Conservation (phyloP, 1,284 basidiomycete species). For the Porphyrellus sp. region DNA sequence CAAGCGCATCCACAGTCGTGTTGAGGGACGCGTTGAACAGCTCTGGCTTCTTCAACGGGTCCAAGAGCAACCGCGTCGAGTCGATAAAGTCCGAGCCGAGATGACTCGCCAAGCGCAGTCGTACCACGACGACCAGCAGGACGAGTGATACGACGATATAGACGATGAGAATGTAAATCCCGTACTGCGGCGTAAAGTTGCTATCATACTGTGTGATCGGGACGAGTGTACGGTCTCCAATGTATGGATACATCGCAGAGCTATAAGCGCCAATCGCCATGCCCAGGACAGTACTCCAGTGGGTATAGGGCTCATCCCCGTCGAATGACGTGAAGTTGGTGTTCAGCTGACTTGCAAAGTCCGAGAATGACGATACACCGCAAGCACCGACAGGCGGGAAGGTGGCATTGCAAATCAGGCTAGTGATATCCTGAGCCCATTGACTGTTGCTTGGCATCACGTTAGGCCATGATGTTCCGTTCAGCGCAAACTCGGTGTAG, state of each 20-base stretch:
- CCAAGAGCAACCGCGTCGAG: conserved; percentile 9
- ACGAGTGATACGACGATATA: conserved; percentile 11
- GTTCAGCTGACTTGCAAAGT: conserved; percentile 2
- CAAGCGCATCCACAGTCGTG: conserved; percentile 6
- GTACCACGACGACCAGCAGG: conserved; percentile 14
- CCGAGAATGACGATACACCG: neutral
- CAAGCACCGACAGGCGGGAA: neutral
- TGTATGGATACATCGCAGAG: neutral
- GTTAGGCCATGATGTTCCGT: conserved; percentile 18
- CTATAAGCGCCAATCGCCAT: conserved; percentile 2
- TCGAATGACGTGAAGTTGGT: neutral
- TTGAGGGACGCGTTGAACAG: too few species aligned
- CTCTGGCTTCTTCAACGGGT: conserved; percentile 8
- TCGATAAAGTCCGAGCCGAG: conserved; percentile 15
- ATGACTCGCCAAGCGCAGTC: too few species aligned
- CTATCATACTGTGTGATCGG: neutral
- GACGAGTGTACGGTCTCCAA: neutral
- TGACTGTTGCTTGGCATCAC: conserved; percentile 9
- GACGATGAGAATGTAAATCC: conserved; percentile 9
- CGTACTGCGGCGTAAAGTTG: conserved; percentile 1
- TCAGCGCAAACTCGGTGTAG: conserved; percentile 12
- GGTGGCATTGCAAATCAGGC: conserved; percentile 15
- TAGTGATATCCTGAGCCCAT: conserved; percentile 18
- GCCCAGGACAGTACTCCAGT: neutral
- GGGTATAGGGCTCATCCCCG: neutral